These are phyloP conservation scores for Alternaria infectoria DNA, from an alignment of 2,329 filamentous ascomycete genomes.

Conservation along the genomic window DNA sequence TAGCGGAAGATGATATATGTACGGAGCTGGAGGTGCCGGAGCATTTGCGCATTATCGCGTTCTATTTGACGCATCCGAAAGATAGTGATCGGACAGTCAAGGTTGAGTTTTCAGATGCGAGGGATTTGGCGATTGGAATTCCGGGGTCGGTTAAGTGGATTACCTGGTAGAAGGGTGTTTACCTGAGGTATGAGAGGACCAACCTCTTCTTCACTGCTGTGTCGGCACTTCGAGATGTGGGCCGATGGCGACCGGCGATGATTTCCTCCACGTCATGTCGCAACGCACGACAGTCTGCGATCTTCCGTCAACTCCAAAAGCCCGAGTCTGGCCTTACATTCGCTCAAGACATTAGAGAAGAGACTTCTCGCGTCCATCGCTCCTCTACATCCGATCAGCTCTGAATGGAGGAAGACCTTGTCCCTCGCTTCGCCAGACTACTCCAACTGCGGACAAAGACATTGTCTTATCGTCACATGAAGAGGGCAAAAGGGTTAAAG, in stretches of 20 bases:
- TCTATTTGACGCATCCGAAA: slow-evolving; percentile 27
- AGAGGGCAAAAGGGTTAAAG: neutral
- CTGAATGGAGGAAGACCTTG: neutral
- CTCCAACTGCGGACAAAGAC: neutral
- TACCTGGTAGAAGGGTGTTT: neutral
- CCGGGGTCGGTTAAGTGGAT: slow-evolving; percentile 20
- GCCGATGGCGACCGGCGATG: neutral
- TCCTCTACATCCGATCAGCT: neutral
- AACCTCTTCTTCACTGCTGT: neutral
- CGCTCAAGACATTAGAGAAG: neutral
- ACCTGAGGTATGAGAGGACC: neutral
- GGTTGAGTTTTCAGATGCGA: slow-evolving; percentile 28
- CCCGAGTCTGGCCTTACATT: neutral
- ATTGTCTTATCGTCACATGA: neutral
- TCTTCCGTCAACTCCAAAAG: neutral
- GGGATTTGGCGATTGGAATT: slow-evolving; percentile 20
- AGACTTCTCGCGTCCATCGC: neutral
- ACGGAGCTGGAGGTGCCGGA: slow-evolving; percentile 28
- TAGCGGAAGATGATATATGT: neutral
- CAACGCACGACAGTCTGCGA: neutral
- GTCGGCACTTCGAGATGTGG: neutral
- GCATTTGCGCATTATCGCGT: slow-evolving; percentile 23
- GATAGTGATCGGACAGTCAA: slow-evolving; percentile 21
- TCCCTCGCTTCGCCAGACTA: neutral
- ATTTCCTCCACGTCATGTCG: neutral